These are phyloP conservation scores for Cryptococcus sp. DNA, from an alignment of 1,284 basidiomycete species.

Conservation along the genomic window DNA sequence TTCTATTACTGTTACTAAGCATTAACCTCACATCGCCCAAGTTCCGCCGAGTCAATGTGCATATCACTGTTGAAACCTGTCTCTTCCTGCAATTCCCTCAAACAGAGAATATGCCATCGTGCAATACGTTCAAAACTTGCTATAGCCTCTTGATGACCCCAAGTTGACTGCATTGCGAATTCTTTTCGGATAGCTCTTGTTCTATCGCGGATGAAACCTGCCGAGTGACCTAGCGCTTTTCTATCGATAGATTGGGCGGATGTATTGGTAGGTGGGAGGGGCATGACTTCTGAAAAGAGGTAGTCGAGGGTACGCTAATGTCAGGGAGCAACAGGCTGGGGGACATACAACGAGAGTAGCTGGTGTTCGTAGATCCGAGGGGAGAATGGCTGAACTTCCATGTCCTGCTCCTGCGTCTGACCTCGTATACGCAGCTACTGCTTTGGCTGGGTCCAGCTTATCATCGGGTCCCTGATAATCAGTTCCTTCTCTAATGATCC, in stretches of 20 bases:
- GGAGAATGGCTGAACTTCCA: conserved; percentile 58
- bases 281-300: conserved; percentile 76
- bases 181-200: conserved; percentile 87
- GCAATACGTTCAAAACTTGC: conserved; percentile 91
- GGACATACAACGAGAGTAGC: conserved; percentile 65
- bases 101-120: conserved; percentile 83
- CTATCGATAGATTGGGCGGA: conserved; percentile 13
- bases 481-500: too few relatives aligned
- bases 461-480: conserved; percentile 41
- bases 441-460: conserved; percentile 75
- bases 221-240: conserved; percentile 56
- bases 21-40: conserved; percentile 34
- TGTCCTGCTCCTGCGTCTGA: conserved; percentile 65
- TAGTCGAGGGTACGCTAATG: conserved; percentile 80
- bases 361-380: conserved; percentile 88
- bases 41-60: conserved; percentile 43
- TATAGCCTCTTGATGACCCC: conserved; percentile 66
- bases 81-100: conserved; percentile 63
- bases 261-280: conserved; percentile 47
- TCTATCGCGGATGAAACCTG: conserved; percentile 80
- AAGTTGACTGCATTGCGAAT: conserved; percentile 87
- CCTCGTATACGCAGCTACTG: conserved; percentile 92
- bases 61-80: conserved; percentile 40
- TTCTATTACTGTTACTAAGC: not conserved
- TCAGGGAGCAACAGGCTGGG: conserved; percentile 4